Conservation (phyloP, 257 asterid genomes). For the Osmanthus fragrans region DNA sequence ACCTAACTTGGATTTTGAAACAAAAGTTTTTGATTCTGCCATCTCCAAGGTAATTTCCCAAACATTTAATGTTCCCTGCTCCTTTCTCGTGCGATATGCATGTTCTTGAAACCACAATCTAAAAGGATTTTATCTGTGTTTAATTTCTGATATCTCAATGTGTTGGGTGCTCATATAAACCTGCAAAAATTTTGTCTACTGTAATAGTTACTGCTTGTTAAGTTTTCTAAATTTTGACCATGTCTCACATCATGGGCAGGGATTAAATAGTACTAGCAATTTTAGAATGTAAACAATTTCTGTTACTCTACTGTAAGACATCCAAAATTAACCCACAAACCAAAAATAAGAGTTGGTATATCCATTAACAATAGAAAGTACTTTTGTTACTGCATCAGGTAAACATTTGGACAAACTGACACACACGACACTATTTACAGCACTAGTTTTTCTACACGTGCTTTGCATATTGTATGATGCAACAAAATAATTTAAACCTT, state of each 20-base stretch:
- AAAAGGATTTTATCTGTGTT: neutral
- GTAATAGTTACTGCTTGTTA: constrained; percentile 2
- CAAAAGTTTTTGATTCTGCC: constrained; percentile 54
- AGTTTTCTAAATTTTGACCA: neutral
- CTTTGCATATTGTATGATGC: too few relatives aligned
- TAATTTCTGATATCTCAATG: neutral
- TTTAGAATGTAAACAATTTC: neutral
- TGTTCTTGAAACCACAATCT: constrained; percentile 2
- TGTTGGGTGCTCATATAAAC: neutral
- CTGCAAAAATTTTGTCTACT: neutral
- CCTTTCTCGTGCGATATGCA: neutral
- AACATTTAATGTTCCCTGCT: constrained; percentile 1
- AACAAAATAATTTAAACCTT: too few relatives aligned
- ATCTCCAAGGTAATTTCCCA: constrained; percentile 63
- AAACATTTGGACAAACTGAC: too few relatives aligned
- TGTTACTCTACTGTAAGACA: neutral
- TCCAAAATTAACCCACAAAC: too few relatives aligned
- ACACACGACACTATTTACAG: too few relatives aligned
- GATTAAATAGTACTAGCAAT: too few relatives aligned
- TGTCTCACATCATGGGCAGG: neutral
- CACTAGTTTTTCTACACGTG: too few relatives aligned
- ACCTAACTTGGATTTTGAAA: constrained; percentile 62
- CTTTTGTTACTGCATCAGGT: too few relatives aligned
- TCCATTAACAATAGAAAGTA: too few relatives aligned
- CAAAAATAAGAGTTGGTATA: too few relatives aligned